Percentiles rank a stretch among this genome's conserved stretches.
Conservation (phyloP, 495 filamentous ascomycete species). For the Neurospora sp. region DNA sequence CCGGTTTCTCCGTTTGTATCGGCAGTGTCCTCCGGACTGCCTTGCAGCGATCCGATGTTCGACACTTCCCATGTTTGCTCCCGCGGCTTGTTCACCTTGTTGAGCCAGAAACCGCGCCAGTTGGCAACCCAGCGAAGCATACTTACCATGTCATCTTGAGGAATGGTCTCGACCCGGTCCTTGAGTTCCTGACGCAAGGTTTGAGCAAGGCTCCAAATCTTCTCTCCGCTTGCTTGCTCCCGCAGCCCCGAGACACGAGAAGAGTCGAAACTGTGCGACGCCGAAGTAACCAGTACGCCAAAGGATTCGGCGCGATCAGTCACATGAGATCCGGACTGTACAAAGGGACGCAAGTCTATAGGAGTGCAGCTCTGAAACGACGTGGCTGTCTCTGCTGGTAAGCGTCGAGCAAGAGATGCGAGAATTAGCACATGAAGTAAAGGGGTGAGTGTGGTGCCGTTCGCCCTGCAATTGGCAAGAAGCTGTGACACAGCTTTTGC, state of each 20-base stretch:
- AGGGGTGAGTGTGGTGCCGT: constrained; percentile 24
- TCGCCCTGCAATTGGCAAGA: constrained; percentile 16
- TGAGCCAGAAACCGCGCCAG: constrained; percentile 19
- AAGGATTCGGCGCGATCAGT: constrained; percentile 8
- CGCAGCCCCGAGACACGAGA: constrained; percentile 10
- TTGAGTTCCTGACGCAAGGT: constrained; percentile 14
- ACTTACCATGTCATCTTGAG: constrained; percentile 23
- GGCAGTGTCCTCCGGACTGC: background rate
- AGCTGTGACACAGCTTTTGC: constrained; percentile 5
- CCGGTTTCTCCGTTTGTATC: background rate
- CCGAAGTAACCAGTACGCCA: constrained; percentile 20
- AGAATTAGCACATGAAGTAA: constrained; percentile 21
- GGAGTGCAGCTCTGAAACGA: constrained; percentile 20
- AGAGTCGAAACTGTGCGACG: constrained; percentile 12
- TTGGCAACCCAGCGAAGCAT: constrained; percentile 22
- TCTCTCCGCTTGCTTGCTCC: constrained; percentile 3
- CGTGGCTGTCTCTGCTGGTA: constrained; percentile 9
- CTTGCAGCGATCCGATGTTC: constrained; percentile 22
- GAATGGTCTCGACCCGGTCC: constrained; percentile 6
- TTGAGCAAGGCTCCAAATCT: constrained; percentile 20
- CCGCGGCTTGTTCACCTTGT: constrained; percentile 18
- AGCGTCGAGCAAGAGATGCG: constrained; percentile 13
- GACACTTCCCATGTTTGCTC: constrained; percentile 20
- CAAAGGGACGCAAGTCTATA: constrained; percentile 22
- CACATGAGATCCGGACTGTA: background rate